Base-by-base conservation (phyloP, 176 grass and related monocot genomes). In the Carex myosuroides region DNA sequence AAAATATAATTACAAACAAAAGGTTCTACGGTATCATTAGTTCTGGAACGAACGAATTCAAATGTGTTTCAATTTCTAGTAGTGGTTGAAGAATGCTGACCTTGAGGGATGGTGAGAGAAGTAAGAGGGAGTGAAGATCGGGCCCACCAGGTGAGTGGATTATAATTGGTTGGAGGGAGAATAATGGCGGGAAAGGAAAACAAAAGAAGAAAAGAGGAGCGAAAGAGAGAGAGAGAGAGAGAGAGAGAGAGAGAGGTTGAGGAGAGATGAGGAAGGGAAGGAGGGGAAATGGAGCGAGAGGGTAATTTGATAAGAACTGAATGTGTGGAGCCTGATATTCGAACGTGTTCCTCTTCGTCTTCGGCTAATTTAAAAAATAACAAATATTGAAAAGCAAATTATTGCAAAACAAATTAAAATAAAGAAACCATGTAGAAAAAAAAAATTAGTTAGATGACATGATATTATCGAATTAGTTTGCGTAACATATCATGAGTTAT, bases 121-220 rank as follows among this genome's bases (percentile, higher is more conserved):
- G 12, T 14, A 32, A 68, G 56, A 29, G 30, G 33, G 29, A 84
- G 70, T 76, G 81, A 86, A 32, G 59, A 44, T 67, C 13, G 14
- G 58, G 14, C 1, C 24, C 8, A 46, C 13, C 7, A n/a, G 29
- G 42, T 32, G 63, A 67, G 63, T 17, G 63, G 63, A 48, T 63
- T 60, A 3, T 53, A 17, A 24, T 0, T 57, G 54, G 50, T 21
- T 12, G 75, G 76, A 50, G 22, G 24, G 39, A 50, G 3, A 13
- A 63, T 44, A 58, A 54, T 71, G 81, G 62, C 46, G 81, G 81
- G 52, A 71, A 84, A 52, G 55, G 79, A 80, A 59, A 52, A 70
- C 61, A 61, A 29, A 65, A 67, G 71, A 22, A 24, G 5, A 65
- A 22, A n/a, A 26, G 9, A 42, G 59, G 30, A 62, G 63, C n/a